A percentile compares a stretch with the other conserved stretches of the same genome.
Conservation (phyloP, 495 filamentous ascomycete genomes). For the Aspergillus avenaceus region DNA sequence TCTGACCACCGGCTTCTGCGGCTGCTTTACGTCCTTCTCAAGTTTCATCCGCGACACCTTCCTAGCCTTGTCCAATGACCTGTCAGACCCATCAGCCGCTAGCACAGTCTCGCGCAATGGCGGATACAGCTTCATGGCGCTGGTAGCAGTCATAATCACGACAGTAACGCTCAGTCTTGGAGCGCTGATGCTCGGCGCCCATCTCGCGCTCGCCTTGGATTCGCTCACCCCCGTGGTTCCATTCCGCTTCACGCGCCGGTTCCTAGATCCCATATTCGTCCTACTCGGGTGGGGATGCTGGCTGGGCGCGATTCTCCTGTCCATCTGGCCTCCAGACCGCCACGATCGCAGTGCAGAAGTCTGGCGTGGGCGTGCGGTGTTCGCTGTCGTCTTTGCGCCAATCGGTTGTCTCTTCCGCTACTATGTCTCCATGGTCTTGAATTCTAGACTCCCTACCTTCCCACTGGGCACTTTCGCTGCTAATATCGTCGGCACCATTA, state of each 20-base stretch:
- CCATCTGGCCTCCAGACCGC: conserved; percentile 69
- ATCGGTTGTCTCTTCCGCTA: conserved; percentile 74
- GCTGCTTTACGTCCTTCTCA: conserved; percentile 88
- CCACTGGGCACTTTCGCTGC: conserved; percentile 86
- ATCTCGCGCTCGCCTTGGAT: conserved; percentile 65
- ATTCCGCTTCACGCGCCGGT: conserved; percentile 47
- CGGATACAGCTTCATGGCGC: conserved; percentile 79
- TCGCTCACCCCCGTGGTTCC: conserved; percentile 54
- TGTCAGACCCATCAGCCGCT: conserved; percentile 45
- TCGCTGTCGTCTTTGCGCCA: conserved; percentile 83
- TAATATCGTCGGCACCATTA: conserved; percentile 71
- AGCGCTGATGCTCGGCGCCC: conserved; percentile 68
- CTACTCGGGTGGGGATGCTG: conserved; percentile 68
- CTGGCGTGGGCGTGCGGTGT: conserved; percentile 73
- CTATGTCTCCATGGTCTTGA: conserved; percentile 21
- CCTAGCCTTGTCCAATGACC: conserved; percentile 74
- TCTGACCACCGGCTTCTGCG: conserved; percentile 90
- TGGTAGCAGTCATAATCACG: conserved; percentile 63
- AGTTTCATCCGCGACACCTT: conserved; percentile 84
- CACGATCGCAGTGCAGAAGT: conserved; percentile 19
- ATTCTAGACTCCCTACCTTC: conserved; percentile 51
- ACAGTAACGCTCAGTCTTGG: conserved; percentile 66
- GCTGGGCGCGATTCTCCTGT: conserved; percentile 73
- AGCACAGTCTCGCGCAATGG: conserved; percentile 50
- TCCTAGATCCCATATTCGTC: conserved; percentile 60